Base-by-base conservation (phyloP, 768 basidiomycete genomes). In the Lactarius tabidus region DNA sequence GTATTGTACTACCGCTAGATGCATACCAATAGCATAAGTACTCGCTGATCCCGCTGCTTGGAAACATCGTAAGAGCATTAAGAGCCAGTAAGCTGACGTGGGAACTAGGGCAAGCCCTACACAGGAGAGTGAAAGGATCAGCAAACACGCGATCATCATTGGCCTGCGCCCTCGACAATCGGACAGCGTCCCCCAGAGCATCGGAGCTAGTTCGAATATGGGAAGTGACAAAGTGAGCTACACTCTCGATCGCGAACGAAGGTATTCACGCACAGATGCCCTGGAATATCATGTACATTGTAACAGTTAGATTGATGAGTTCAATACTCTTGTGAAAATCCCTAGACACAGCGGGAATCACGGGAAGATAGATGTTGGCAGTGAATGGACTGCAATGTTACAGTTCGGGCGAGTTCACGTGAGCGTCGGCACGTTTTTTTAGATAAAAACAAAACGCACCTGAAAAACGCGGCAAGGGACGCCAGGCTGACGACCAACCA, bases 31-130 rank as follows among this genome's bases (percentile, higher is more conserved):
- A 0, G 90, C 90, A 66, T 91, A 80, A 0, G 89, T 90, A 62
- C 90, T 90, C 0, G 91, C 89, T 2, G 87, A 90, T 1, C 92
- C 91, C 3, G 86, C 81, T 2, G 89, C 86, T 77, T 94, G 92
- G 3, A 93, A 41, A 65, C 88, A 90, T 28, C 93, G 83, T n/a
- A 95, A 80, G 18, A 94, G 69, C 78, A 94, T 81, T 14, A 94
- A 77, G 6, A 91, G 76, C 90, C 90, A 93, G 73, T 90, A 94
- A 4, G 81, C 88, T 5, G 76, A 74, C 0, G 82, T 82, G 2
- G 85, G 84, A 33, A 80, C 77, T 23, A 84, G 72, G 4, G 85
- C 85, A 23, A 86, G 73, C 2, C 82, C 84, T 20, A 93, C 77
- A 70, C 90, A 93, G 2, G 90, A 84, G 9, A 84, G 61, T 10